These are phyloP conservation scores for Dissophora globulifera DNA, from an alignment of 192 early-diverging fungal species.

Conservation along the genomic window DNA sequence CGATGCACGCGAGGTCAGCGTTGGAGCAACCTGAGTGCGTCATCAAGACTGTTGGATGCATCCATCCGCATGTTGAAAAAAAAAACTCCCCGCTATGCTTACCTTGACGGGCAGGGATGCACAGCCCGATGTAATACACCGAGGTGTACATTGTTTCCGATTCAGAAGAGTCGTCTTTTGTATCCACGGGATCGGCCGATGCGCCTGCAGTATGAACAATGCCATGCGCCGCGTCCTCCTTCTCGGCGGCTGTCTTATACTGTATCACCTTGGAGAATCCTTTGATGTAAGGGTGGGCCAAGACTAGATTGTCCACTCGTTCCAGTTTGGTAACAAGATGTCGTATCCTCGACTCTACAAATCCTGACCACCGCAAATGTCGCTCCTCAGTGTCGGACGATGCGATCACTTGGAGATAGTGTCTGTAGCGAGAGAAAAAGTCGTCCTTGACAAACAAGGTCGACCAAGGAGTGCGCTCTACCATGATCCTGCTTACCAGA, in stretches of 20 bases:
- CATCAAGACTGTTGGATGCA: too few species aligned
- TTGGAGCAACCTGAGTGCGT: too few species aligned
- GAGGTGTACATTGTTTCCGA: constrained; percentile 72
- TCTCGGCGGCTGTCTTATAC: constrained; percentile 76
- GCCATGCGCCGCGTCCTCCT: constrained; percentile 73
- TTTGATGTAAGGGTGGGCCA: constrained; percentile 94
- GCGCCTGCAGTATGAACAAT: constrained; percentile 57
- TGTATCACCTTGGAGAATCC: constrained; percentile 76
- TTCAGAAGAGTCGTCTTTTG: constrained; percentile 11
- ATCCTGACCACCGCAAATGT: constrained; percentile 85
- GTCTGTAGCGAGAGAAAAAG: constrained; percentile 88
- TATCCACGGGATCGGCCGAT: constrained; percentile 40
- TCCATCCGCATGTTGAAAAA: too few species aligned
- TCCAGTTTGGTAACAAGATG: constrained; percentile 90
- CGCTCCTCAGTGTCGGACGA: constrained; percentile 77
- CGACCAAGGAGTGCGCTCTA: constrained; percentile 78
- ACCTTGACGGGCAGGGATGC: constrained; percentile 69
- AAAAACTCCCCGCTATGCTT: constrained; percentile 5
- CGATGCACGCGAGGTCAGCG: too few species aligned
- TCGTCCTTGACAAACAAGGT: constrained; percentile 89
- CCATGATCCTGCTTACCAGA: constrained; percentile 81
- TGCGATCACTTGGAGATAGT: constrained; percentile 92
- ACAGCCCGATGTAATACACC: constrained; percentile 91
- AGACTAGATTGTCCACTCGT: constrained; percentile 68
- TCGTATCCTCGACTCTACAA: constrained; percentile 92